phyloP scores from a whole-genome alignment of 2,329 filamentous ascomycete genomes.

The Chlorencoelia australis region DNA sequence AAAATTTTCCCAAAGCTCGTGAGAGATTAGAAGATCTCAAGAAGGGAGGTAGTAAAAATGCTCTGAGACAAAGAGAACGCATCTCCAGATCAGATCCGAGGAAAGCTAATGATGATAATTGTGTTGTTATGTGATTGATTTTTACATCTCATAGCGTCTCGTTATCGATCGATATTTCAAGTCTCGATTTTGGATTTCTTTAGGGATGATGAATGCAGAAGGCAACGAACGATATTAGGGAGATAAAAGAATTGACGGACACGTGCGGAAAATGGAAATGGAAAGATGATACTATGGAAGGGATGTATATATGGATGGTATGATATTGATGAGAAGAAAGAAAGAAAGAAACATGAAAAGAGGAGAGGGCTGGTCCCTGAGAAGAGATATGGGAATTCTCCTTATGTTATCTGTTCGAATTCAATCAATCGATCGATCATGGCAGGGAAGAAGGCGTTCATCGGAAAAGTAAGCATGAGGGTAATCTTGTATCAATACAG shows the following conservation, averaged over 20 bases:
- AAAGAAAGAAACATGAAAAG: background rate
- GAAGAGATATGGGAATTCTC: background rate
- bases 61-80: conserved; percentile 63
- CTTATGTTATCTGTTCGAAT: background rate
- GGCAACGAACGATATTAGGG: no score
- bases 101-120: conserved; percentile 82
- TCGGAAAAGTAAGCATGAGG: conserved; percentile 72
- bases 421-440: no score
- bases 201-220: no score
- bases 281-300: no score
- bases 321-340: no score
- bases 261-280: no score
- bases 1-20: conserved; percentile 88
- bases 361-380: conserved; percentile 1
- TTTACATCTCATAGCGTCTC: no score
- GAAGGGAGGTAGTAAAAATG: conserved; percentile 58
- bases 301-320: no score
- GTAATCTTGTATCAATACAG: conserved; percentile 79
- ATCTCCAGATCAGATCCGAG: conserved; percentile 66
- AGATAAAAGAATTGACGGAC: no score
- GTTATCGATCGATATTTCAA: no score
- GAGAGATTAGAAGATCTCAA: conserved; percentile 90
- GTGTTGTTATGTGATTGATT: conserved; percentile 60
- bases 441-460: no score
- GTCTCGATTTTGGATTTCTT: no score